phyloP scores from a whole-genome alignment of 2,329 filamentous ascomycete genomes.

The Hymenotorrendiella dingleyae region DNA sequence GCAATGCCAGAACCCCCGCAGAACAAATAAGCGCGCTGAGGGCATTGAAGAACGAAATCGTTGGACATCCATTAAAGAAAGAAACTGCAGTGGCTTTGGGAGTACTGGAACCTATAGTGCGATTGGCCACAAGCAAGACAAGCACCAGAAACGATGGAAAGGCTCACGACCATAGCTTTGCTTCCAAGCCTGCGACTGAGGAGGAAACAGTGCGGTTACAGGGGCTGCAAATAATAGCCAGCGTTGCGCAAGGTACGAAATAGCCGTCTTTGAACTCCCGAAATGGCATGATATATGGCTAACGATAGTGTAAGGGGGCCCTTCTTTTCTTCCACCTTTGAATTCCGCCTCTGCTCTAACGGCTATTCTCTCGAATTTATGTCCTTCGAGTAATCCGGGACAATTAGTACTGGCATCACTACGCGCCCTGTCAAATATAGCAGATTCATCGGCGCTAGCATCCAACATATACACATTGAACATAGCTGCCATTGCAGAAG shows the following conservation, averaged over 20 bases:
- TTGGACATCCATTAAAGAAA: constrained; percentile 85
- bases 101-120: constrained; percentile 55
- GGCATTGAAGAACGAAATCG: constrained; percentile 78
- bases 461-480: constrained; percentile 43
- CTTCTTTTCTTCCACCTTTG: constrained; percentile 70
- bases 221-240: constrained; percentile 77
- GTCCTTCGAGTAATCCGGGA: constrained; percentile 56
- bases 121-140: constrained; percentile 39
- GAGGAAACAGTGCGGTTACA: constrained; percentile 68
- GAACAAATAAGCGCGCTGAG: constrained; percentile 59
- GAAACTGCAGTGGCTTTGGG: constrained; percentile 69
- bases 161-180: constrained; percentile 40
- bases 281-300: constrained; percentile 3
- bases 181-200: constrained; percentile 40
- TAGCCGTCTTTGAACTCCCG: background rate
- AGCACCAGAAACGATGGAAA: constrained; percentile 39
- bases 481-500: constrained; percentile 50
- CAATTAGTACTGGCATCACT: constrained; percentile 69
- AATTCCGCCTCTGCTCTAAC: constrained; percentile 62
- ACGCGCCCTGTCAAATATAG: constrained; percentile 65
- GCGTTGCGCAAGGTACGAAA: constrained; percentile 78
- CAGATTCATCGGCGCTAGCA: constrained; percentile 56
- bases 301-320: constrained; percentile 54
- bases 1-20: constrained; percentile 43
- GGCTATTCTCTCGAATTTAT: constrained; percentile 64